phyloP scores from a whole-genome alignment of 78 protist species.

The Speleostelium caveatum region DNA sequence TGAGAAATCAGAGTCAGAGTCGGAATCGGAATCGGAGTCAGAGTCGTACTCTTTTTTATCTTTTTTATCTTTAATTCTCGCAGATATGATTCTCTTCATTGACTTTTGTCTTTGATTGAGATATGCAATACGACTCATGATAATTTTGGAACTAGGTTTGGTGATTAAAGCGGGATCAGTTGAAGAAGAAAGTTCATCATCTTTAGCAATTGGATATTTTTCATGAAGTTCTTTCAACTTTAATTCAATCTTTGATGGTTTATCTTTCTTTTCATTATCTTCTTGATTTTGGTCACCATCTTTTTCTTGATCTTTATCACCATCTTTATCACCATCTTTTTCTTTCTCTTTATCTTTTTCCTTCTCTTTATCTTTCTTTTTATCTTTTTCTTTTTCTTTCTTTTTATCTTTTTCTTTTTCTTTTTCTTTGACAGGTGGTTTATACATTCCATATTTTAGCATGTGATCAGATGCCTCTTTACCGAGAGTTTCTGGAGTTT shows the following conservation, averaged over 20 bases:
- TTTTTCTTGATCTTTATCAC: too few relatives aligned
- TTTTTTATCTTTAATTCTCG: background rate
- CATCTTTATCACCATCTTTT: too few relatives aligned
- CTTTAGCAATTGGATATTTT: conserved; percentile 7
- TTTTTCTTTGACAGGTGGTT: too few relatives aligned
- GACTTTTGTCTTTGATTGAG: background rate
- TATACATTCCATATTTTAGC: too few relatives aligned
- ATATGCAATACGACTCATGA: background rate
- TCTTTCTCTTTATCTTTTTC: too few relatives aligned
- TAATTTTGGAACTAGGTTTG: too few relatives aligned
- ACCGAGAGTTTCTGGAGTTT: conserved; percentile 17
- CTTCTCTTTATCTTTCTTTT: too few relatives aligned
- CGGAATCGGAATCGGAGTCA: background rate
- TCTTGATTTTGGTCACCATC: conserved; percentile 1
- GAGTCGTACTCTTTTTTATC: background rate
- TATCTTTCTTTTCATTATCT: background rate
- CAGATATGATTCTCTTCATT: background rate
- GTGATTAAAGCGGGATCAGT: too few relatives aligned
- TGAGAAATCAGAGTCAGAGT: background rate
- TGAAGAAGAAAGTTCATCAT: background rate
- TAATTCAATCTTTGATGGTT: conserved; percentile 7
- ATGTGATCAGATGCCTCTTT: background rate
- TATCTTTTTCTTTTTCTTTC: too few relatives aligned
- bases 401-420: too few relatives aligned
- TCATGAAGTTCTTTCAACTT: background rate